phyloP scores from a whole-genome alignment of 257 asterid genomes.

The Fraxinus anomala region DNA sequence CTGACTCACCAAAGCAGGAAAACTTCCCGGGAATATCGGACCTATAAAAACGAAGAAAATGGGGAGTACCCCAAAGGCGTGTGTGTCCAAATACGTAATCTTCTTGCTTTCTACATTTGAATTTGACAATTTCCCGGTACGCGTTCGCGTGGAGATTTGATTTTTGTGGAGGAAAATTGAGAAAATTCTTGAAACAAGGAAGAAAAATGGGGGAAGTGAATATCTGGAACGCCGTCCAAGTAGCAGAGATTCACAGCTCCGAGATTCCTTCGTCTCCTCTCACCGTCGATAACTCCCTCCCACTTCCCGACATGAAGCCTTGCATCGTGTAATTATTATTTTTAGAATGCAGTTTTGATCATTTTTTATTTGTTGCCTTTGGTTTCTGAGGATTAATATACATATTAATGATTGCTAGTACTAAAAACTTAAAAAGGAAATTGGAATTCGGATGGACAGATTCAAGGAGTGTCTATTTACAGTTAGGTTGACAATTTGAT shows the following conservation, averaged over 20 bases:
- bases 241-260: conserved; percentile 61
- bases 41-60: background rate
- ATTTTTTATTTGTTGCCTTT: background rate
- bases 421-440: too few relatives aligned
- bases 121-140: background rate
- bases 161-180: background rate
- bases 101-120: background rate
- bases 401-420: background rate
- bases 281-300: conserved; percentile 75
- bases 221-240: conserved; percentile 83
- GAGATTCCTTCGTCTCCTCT: conserved; percentile 69
- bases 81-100: background rate
- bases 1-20: too few relatives aligned
- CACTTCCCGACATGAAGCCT: conserved; percentile 70
- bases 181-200: background rate
- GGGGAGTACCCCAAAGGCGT: background rate
- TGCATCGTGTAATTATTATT: conserved; percentile 54
- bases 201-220: conserved; percentile 48
- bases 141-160: background rate
- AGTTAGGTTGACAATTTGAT: background rate
- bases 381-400: background rate
- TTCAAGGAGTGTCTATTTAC: background rate
- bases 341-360: background rate
- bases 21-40: background rate
- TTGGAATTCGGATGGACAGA: too few relatives aligned